Percentiles rank a stretch among this genome's conserved stretches.
These are phyloP conservation scores for Phytophthora ramorum DNA, from an alignment of 352 stramenopile species.

Conservation along the genomic window DNA sequence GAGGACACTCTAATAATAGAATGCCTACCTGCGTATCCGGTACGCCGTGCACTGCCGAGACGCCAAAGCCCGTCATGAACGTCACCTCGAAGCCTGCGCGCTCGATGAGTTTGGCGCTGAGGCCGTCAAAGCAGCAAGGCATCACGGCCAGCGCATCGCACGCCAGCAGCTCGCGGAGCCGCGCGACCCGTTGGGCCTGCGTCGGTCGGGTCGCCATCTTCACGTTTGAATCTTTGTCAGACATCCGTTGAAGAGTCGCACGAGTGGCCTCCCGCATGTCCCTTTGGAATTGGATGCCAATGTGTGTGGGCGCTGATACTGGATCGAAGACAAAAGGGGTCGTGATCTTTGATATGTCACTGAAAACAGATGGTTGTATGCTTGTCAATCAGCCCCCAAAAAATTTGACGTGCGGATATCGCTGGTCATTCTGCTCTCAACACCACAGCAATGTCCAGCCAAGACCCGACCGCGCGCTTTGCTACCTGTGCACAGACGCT, in stretches of 20 bases:
- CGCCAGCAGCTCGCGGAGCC: slow-evolving; percentile 55
- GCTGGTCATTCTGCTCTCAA: neutral
- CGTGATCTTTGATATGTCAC: no score
- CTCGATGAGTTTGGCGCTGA: slow-evolving; percentile 90
- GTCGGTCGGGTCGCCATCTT: slow-evolving; percentile 29
- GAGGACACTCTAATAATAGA: slow-evolving; percentile 31
- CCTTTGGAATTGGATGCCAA: no score
- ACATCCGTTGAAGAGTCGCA: no score
- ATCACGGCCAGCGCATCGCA: slow-evolving; percentile 78
- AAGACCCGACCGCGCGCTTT: neutral
- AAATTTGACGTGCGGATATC: slow-evolving; percentile 1
- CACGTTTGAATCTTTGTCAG: neutral
- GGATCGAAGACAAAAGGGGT: no score
- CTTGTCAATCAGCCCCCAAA: slow-evolving; percentile 1
- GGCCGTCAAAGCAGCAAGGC: slow-evolving; percentile 92
- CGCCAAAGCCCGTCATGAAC: slow-evolving; percentile 95
- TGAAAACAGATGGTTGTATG: neutral
- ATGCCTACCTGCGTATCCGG: slow-evolving; percentile 86
- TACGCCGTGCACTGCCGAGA: slow-evolving; percentile 87
- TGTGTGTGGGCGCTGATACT: no score
- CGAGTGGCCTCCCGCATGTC: no score
- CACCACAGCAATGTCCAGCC: neutral
- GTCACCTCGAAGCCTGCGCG: slow-evolving; percentile 89
- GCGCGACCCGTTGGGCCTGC: slow-evolving; percentile 51
- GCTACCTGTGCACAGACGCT: no score